Evolutionary conservation across 371 early-diverging fungal species (phyloP), one percentile per base, ranked within the genome.

Genomic region (Capniomyces stellatus): DNA sequence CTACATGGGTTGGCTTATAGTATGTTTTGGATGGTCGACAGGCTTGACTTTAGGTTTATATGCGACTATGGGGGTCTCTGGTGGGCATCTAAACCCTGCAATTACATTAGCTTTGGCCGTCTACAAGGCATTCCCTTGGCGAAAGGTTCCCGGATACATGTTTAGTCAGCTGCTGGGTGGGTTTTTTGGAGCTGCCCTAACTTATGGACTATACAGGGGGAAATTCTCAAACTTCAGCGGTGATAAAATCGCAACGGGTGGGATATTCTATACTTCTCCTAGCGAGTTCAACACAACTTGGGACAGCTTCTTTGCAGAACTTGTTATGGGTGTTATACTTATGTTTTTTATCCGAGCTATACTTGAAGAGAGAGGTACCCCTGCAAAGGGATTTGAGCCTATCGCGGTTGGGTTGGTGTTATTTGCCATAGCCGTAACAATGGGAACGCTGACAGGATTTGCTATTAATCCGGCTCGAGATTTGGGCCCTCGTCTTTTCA

Each of bases 391-490:
- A 46, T 55, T 62, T 25, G 58, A 55, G 27, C 75, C 80, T 0
- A 49, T 79, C 15, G 64, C 74, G 54, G 67, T 82, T 44, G 86
- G 85, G 18, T 61, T 82, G 27, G 68, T 78, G 54, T 68, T 90
- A 35, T 71, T 79, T 18, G 67, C 71, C 42, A 72, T 82, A 43
- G 77, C 76, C 51, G 66, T 77, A 58, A 69, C 80, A 40, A 66
- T 81, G 46, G 81, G 79, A 19, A 80, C 77, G 71, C 74, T 76
- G 46, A 83, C 85, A 25, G 85, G 85, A 6, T 83, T 79, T 46
- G 83, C 82, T 19, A 65, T 91, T 47, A 91, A 91, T 64, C 89
- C 87, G 43, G 90, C 91, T 18, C 79, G 89, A 59, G 91, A 91
- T 70, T 63, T 91, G 59, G 91, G 87, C 18, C 89, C 90, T 12